A percentile compares a stretch with the other conserved stretches of the same genome.
Conservation (phyloP, 495 filamentous ascomycete genomes). For the Tuber indicum region DNA sequence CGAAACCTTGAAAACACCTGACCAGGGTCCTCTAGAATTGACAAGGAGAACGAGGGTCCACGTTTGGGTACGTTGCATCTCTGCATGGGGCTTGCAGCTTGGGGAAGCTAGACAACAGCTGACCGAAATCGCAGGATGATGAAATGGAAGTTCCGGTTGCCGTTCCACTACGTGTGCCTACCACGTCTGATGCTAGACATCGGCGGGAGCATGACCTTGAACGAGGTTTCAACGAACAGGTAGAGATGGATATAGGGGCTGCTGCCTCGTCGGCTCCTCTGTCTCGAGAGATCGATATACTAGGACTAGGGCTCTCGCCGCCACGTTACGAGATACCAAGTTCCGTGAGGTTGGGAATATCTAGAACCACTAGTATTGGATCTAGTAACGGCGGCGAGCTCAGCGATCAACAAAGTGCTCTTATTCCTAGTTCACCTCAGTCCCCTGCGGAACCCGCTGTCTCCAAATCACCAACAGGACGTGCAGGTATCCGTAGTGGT, state of each 20-base stretch:
- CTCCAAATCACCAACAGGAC: constrained; percentile 21
- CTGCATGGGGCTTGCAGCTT: not conserved
- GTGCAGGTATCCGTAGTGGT: constrained; percentile 15
- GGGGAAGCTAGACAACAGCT: not conserved
- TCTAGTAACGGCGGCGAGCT: constrained; percentile 31
- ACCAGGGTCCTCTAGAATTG: constrained; percentile 89
- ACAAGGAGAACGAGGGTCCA: constrained; percentile 84
- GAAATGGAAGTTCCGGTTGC: constrained; percentile 91
- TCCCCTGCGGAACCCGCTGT: constrained; percentile 17
- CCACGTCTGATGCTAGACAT: constrained; percentile 64
- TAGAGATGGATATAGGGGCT: constrained; percentile 88
- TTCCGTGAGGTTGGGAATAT: constrained; percentile 77
- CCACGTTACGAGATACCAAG: constrained; percentile 66
- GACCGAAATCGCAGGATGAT: constrained; percentile 55
- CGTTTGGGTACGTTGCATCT: constrained; percentile 58
- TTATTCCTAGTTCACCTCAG: constrained; percentile 25
- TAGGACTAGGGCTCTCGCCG: constrained; percentile 61
- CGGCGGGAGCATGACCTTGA: constrained; percentile 48
- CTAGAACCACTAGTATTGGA: constrained; percentile 48
- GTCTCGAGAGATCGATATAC: constrained; percentile 60
- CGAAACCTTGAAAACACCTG: constrained; percentile 83
- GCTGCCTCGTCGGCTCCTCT: constrained; percentile 55
- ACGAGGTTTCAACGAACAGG: constrained; percentile 46
- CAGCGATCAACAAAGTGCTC: constrained; percentile 26
- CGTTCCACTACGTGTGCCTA: constrained; percentile 76